Evolutionary conservation across 192 early-diverging fungal genomes (phyloP), one percentile per base, ranked within the genome.

Genomic region (Rhizophagus clarus): DNA sequence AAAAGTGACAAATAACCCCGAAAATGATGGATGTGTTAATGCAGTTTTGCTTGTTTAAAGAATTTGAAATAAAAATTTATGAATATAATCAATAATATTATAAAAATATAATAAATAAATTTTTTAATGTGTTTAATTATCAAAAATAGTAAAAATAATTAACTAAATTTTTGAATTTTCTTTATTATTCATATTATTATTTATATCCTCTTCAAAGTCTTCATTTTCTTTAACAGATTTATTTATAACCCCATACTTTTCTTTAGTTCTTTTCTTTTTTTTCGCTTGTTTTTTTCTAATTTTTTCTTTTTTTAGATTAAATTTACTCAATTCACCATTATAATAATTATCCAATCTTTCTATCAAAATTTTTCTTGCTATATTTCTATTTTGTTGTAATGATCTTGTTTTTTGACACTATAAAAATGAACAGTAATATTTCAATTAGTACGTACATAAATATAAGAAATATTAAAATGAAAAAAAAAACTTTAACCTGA

Each of bases 21-120:
- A 99, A 84, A 94, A 97, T 83, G 98, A 99, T 86, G 97, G 97
- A 56, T 95, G 92, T 85, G 94, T 97, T 85, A 97, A 97, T 86
- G 94, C 96, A 14, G 93, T 97, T 63, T 89, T 98, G 24, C 89
- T 98, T 47, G 96, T 98, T 49, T 98, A 93, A n/a, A 87, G 42
- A 83, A 37, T 32, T 22, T 20, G 20, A 56, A 56, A 0, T 22
- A 56, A 56, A 45, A 40, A 6, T 8, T 12, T 12, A 45, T 45
- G 20, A 20, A n/a, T 7, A 56, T 56, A 56, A 22, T 56, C 0
- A 56, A 22, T 56, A 7, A 51, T 51, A 14, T 49, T 15, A 49
- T 7, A 40, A 40, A 8, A 40, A n/a, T n/a, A n/a, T n/a, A 40
- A 40, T 8, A 40, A 40, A 40, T 7, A 8, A 40, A 40, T 40